These are phyloP conservation scores for Sedum album DNA, from an alignment of 164 flowering plant genomes.

Conservation along the genomic window DNA sequence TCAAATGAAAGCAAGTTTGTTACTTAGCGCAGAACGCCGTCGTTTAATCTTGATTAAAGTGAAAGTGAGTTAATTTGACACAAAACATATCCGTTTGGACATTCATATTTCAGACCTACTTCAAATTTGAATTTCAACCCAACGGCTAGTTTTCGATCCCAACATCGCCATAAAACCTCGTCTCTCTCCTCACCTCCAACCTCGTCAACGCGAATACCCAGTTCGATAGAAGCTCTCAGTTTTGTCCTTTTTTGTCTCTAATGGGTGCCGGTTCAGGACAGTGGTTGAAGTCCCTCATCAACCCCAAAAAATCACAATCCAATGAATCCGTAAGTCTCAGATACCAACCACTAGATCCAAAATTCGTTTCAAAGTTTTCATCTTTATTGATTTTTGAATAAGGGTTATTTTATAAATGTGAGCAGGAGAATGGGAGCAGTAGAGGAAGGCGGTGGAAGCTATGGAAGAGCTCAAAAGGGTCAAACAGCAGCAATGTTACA, in stretches of 20 bases:
- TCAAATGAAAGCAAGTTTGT: too few relatives aligned
- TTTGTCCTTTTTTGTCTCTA: neutral
- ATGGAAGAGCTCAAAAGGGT: slow-evolving; percentile 49
- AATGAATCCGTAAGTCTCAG: neutral
- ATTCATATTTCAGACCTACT: neutral
- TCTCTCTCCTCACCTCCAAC: neutral
- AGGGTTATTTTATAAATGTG: neutral
- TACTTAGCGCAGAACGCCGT: neutral
- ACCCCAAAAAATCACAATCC: slow-evolving; percentile 36
- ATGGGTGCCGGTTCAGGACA: slow-evolving; percentile 45
- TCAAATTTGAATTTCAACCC: slow-evolving; percentile 4
- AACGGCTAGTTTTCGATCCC: slow-evolving; percentile 4
- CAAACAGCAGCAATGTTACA: slow-evolving; percentile 13
- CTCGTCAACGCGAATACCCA: neutral
- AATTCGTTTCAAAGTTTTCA: neutral
- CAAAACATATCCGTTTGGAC: neutral
- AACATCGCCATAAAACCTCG: neutral
- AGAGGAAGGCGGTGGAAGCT: slow-evolving; percentile 49
- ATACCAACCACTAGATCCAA: neutral
- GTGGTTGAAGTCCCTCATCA: slow-evolving; percentile 70
- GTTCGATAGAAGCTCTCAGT: neutral
- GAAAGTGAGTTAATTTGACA: neutral
- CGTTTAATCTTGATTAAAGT: neutral
- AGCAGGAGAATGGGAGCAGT: slow-evolving; percentile 28
- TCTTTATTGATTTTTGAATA: neutral